Percentiles rank a stretch among this genome's conserved stretches.
phyloP scores from a whole-genome alignment of 1,139 yeast species.

The Hansenula sp. region DNA sequence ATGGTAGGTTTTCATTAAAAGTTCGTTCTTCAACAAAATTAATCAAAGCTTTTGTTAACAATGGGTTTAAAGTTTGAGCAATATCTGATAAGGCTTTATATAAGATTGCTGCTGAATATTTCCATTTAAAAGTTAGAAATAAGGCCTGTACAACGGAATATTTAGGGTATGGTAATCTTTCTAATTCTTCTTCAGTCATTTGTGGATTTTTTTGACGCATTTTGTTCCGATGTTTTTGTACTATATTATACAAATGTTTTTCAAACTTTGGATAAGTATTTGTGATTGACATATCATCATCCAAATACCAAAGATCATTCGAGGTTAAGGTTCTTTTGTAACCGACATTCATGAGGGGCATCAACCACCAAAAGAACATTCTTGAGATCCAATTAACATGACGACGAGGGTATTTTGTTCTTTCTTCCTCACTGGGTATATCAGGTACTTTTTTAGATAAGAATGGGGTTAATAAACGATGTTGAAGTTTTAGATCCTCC shows the following conservation, averaged over 20 bases:
- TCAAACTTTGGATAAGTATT: slow-evolving; percentile 37
- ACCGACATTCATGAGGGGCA: slow-evolving; percentile 57
- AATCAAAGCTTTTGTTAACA: slow-evolving; percentile 52
- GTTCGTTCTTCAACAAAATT: slow-evolving; percentile 40
- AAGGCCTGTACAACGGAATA: slow-evolving; percentile 41
- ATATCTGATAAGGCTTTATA: slow-evolving; percentile 45
- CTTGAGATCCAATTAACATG: slow-evolving; percentile 32
- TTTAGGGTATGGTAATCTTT: slow-evolving; percentile 35
- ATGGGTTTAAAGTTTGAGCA: slow-evolving; percentile 47
- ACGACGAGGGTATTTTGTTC: slow-evolving; percentile 39
- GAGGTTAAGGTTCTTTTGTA: slow-evolving; percentile 64
- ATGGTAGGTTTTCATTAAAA: slow-evolving; percentile 21
- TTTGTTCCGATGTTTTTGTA: slow-evolving; percentile 28
- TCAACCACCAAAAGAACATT: slow-evolving; percentile 55
- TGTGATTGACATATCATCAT: slow-evolving; percentile 50
- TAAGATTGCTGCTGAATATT: slow-evolving; percentile 41
- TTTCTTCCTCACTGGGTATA: slow-evolving; percentile 48
- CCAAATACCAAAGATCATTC: slow-evolving; percentile 55
- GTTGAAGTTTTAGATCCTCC: slow-evolving; percentile 26
- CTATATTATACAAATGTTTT: slow-evolving; percentile 33
- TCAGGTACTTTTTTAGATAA: slow-evolving; percentile 44
- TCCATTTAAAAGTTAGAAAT: slow-evolving; percentile 52
- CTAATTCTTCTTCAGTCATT: slow-evolving; percentile 27
- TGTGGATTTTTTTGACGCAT: slow-evolving; percentile 26
- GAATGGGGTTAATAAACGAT: slow-evolving; percentile 34